These are phyloP conservation scores for Aspergillus ochraceus DNA, from an alignment of 2,329 filamentous ascomycete species.

Conservation along the genomic window DNA sequence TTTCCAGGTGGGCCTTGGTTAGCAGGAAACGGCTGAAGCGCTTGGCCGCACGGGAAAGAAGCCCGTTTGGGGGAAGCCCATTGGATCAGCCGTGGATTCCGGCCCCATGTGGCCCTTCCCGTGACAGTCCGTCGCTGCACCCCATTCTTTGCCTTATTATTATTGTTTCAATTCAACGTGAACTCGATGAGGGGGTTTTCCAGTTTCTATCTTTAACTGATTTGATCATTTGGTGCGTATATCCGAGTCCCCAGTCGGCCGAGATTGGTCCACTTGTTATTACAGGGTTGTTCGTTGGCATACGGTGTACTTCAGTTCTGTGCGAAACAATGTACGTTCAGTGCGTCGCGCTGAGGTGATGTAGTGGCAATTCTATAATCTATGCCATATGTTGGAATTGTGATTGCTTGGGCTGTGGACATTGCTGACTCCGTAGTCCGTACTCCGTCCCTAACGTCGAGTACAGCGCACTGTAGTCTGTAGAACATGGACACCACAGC, in stretches of 20 bases:
- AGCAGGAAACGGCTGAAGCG: not conserved
- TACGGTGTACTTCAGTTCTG: too few relatives aligned
- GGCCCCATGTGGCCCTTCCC: constrained; percentile 13
- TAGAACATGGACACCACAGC: too few relatives aligned
- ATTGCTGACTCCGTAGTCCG: too few relatives aligned
- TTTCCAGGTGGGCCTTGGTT: constrained; percentile 1
- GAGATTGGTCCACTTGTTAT: too few relatives aligned
- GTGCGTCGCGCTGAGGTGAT: not conserved
- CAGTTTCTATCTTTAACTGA: too few relatives aligned
- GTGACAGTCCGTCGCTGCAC: constrained; percentile 10
- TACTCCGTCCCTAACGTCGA: too few relatives aligned
- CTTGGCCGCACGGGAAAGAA: constrained; percentile 12
- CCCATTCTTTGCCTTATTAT: not conserved
- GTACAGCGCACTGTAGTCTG: too few relatives aligned
- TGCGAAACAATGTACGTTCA: too few relatives aligned
- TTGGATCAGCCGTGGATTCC: constrained; percentile 4
- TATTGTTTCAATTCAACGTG: not conserved
- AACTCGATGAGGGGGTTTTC: not conserved
- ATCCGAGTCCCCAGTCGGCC: not conserved
- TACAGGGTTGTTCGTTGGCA: not conserved
- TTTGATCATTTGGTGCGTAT: too few relatives aligned
- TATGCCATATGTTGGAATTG: not conserved
- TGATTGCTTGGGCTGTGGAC: too few relatives aligned
- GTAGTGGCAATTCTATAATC: not conserved
- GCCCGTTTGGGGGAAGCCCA: constrained; percentile 5